phyloP scores from a whole-genome alignment of 805 yeast genomes.

The Candida fluviatilis region DNA sequence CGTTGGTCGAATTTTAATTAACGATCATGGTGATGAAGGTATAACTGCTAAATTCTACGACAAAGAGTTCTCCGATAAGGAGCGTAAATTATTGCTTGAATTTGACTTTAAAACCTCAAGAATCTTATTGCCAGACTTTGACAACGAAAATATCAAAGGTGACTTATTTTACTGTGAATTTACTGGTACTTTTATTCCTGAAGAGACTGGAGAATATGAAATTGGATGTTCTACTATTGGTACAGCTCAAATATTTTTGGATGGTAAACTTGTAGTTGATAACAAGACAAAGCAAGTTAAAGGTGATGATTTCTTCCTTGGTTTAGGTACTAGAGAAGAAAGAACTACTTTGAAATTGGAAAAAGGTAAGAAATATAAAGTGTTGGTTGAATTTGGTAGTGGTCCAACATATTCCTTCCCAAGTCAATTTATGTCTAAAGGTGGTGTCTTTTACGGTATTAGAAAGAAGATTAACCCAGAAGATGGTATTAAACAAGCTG shows the following conservation, averaged over 20 bases:
- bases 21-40: constrained; percentile 20
- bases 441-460: constrained; percentile 19
- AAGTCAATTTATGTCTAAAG: constrained; percentile 14
- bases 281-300: constrained; percentile 47
- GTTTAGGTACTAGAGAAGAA: constrained; percentile 48
- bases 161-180: constrained; percentile 40
- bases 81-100: constrained; percentile 15
- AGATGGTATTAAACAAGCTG: constrained; percentile 23
- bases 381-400: constrained; percentile 47
- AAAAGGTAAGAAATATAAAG: constrained; percentile 41
- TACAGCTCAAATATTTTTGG: constrained; percentile 50
- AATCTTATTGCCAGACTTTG: constrained; percentile 19
- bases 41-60: constrained; percentile 16
- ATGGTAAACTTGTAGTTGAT: constrained; percentile 51
- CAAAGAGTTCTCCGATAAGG: constrained; percentile 10
- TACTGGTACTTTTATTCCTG: constrained; percentile 42
- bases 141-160: constrained; percentile 12
- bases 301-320: constrained; percentile 45
- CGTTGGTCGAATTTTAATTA: constrained; percentile 17
- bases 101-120: constrained; percentile 13
- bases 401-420: constrained; percentile 23
- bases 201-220: constrained; percentile 44
- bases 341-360: constrained; percentile 32
- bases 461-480: constrained; percentile 18
- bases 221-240: constrained; percentile 52